Evolutionary conservation across 257 asterid species (phyloP).

Genomic region (Linderniella brevidens): DNA sequence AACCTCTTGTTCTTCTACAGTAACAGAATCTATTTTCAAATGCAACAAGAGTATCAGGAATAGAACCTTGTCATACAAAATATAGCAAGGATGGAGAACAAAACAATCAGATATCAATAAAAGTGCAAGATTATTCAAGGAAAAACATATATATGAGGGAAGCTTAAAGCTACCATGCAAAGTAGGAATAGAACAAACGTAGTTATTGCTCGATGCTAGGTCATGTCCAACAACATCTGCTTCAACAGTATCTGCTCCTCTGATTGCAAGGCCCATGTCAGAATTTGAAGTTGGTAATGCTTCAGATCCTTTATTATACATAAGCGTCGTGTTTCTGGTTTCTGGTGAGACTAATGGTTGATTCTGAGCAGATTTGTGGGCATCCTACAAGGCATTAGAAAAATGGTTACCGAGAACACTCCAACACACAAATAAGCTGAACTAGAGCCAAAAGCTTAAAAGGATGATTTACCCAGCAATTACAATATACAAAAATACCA

Average conservation of each 20-base stretch:
- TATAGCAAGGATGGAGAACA: constrained; percentile 1
- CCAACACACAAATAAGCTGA: no score
- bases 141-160: not conserved
- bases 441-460: no score
- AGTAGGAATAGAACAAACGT: constrained; percentile 27
- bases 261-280: constrained; percentile 18
- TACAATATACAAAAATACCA: no score
- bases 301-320: constrained; percentile 33
- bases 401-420: constrained; percentile 10
- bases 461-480: no score
- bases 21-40: constrained; percentile 38
- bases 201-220: constrained; percentile 21
- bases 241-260: constrained; percentile 23
- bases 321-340: constrained; percentile 27
- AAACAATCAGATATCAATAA: constrained; percentile 1
- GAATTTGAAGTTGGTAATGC: constrained; percentile 20
- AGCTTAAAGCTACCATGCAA: constrained; percentile 33
- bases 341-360: constrained; percentile 19
- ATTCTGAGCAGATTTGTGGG: constrained; percentile 19
- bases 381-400: constrained; percentile 34
- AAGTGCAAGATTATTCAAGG: not conserved
- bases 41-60: constrained; percentile 18
- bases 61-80: constrained; percentile 7
- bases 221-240: constrained; percentile 20
- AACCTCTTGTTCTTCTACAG: constrained; percentile 60